A percentile compares a stretch with the other conserved stretches of the same genome.
phyloP scores from a whole-genome alignment of 768 basidiomycete genomes.

The Gyrodon lividus region DNA sequence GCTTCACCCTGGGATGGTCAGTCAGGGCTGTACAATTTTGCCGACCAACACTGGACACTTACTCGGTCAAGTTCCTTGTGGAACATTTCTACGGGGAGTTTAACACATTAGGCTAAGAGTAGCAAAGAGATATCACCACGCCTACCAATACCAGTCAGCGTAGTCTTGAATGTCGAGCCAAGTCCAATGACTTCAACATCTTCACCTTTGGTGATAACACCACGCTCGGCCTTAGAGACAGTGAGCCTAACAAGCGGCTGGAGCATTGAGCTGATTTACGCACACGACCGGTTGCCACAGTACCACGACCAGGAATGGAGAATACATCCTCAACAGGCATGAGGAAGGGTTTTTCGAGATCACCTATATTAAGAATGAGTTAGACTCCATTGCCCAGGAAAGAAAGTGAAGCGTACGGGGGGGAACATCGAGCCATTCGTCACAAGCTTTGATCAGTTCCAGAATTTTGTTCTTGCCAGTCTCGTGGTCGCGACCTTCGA shows the following conservation, averaged over 20 bases:
- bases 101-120: slow-evolving; percentile 1
- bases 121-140: background rate
- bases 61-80: slow-evolving; percentile 98
- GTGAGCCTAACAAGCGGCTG: background rate
- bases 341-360: slow-evolving; percentile 97
- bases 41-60: slow-evolving; percentile 17
- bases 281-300: slow-evolving; percentile 93
- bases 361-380: slow-evolving; percentile 50
- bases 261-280: slow-evolving; percentile 22
- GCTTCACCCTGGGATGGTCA: slow-evolving; percentile 71
- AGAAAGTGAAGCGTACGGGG: slow-evolving; percentile 54
- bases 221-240: slow-evolving; percentile 76
- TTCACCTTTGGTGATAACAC: slow-evolving; percentile 83
- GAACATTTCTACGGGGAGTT: slow-evolving; percentile 80
- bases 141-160: slow-evolving; percentile 87
- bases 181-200: slow-evolving; percentile 94
- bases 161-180: slow-evolving; percentile 82
- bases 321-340: slow-evolving; percentile 96
- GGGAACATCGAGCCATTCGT: slow-evolving; percentile 93
- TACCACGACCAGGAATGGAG: slow-evolving; percentile 97
- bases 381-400: background rate
- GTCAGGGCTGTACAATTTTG: slow-evolving; percentile 4
- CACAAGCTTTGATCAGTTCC: slow-evolving; percentile 83
- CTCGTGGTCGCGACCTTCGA: slow-evolving; percentile 80
- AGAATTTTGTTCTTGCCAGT: slow-evolving; percentile 79